phyloP scores from a whole-genome alignment of 1,284 basidiomycete species.

The Fereydounia khargensis region DNA sequence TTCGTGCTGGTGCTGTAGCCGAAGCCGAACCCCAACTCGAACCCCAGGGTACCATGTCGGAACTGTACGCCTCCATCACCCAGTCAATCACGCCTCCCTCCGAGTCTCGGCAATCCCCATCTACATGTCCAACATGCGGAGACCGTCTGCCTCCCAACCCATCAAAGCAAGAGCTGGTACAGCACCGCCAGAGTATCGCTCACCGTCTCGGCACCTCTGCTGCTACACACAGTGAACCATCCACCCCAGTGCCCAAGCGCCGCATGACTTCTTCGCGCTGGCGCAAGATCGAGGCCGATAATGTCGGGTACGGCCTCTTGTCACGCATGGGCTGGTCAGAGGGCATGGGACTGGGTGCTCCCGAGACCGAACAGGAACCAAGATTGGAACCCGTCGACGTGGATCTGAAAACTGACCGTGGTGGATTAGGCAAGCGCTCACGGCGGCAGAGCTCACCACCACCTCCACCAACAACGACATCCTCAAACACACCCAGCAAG shows the following conservation, averaged over 20 bases:
- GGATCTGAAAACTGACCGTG: background rate
- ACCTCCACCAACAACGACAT: background rate
- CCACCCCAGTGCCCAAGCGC: background rate
- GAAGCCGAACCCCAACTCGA: conserved; percentile 2
- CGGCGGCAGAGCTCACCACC: background rate
- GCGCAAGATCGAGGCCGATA: conserved; percentile 18
- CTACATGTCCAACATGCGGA: conserved; percentile 11
- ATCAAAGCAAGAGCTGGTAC: conserved; percentile 11
- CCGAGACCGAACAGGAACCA: too few species aligned
- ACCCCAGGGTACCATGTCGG: background rate
- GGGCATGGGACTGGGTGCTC: conserved; percentile 29
- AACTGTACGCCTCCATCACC: conserved; percentile 16
- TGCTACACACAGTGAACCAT: background rate
- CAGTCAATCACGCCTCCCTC: background rate
- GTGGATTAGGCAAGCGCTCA: background rate
- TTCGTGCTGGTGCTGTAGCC: conserved; percentile 13
- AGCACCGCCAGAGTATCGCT: conserved; percentile 21
- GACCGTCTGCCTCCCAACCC: conserved; percentile 6
- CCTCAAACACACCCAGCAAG: background rate
- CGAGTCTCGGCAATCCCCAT: background rate
- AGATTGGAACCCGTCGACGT: conserved; percentile 12
- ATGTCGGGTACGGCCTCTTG: conserved; percentile 22
- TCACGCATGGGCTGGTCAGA: conserved; percentile 32
- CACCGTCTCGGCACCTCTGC: conserved; percentile 24
- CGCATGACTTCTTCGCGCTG: conserved; percentile 3